Evolutionary conservation across 2,329 filamentous ascomycete species (phyloP), one percentile per base, ranked within the genome.

Genomic region (Penicillium vulpinum): DNA sequence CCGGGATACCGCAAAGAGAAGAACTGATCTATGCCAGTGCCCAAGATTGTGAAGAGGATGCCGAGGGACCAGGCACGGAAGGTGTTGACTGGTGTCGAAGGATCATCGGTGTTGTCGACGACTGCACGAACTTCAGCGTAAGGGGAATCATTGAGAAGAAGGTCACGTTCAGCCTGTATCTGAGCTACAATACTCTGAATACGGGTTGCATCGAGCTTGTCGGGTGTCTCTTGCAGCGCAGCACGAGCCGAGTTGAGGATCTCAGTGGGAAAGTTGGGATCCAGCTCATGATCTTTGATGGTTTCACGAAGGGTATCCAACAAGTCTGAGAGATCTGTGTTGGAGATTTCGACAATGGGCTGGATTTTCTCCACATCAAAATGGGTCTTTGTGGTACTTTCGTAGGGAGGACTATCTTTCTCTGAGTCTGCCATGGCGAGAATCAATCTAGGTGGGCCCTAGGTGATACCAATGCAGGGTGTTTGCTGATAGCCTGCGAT

Each of bases 11-110:
- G 73, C 52, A 80, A 68, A 10, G 71, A 72, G 65, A 80, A 80
- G 66, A 80, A 78, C 51, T 78, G 76, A 57, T 79, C 78, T 38
- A 80, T 73, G 3, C 73, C 77, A 9, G 77, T 73, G 18, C 76
- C 77, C 33, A 66, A 24, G 16, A 44, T 29, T 5, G 43, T 52
- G 41, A 57, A 26, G n/a, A 53, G 21, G 5, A 45, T 21, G 0
- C 78, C 78, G 0, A 80, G 62, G 16, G 77, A 62, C 78, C 78
- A 80, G 50, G 74, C 77, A 40, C 69, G 64, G n/a, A 71, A 62
- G 6, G 65, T 71, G 43, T 70, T 69, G 18, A 68, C 59, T 4
- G 69, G 67, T 26, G 69, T 55, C 0, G 50, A 60, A n/a, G 67
- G 65, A 46, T 71, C 69, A 54, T 69, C 68, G 0, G 63, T 65